Base-by-base conservation (phyloP, 1,139 yeast genomes). In the Chernovozyma aurita region DNA sequence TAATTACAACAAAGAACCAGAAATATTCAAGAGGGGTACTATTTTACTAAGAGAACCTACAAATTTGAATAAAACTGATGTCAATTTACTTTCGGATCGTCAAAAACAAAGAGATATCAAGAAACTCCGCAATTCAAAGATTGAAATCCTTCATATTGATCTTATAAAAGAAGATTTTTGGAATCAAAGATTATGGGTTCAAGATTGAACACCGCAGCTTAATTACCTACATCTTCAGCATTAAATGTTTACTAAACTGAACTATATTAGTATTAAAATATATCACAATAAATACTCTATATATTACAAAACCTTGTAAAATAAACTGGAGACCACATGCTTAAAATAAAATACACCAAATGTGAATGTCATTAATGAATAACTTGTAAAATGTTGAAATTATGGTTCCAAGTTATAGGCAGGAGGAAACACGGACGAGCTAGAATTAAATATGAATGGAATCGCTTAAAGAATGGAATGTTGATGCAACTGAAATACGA, bases 1-100 rank as follows among this genome's bases (percentile, higher is more conserved):
- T 31, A 92, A 92, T 55, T 92, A 92, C 59, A 92, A 92, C 55
- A 78, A 86, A 44, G 97, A 92, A 58, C 85, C 83, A 0, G 97
- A 85, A 39, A 80, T 88, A 42, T 92, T 64, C 60, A 85, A 82
- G 48, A 92, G 90, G 63, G 98, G 98, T 0, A 83, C 96, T 0
- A 62, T 84, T 13, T 62, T 84, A 14, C 73, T 80, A 5, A 64
- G 88, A 45, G 85, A 83, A 41, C 47, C 40, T 37, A 40, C 29
- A 34, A 38, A 13, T 31, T 36, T 12, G 40, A 28, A 4, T 42
- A 40, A 6, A 53, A 46, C 24, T 4, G 20, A 26, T 17, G 17
- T 24, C 11, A 24, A 47, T 34, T 40, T 45, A 4, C 40, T 70
- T 37, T 47, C 65, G 4, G 54, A 59, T 4, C 59, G 85, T 31